Percentiles rank a stretch among this genome's conserved stretches.
Conservation (phyloP, 2,329 filamentous ascomycete species). For the Neopestalotiopsis clavispora region DNA sequence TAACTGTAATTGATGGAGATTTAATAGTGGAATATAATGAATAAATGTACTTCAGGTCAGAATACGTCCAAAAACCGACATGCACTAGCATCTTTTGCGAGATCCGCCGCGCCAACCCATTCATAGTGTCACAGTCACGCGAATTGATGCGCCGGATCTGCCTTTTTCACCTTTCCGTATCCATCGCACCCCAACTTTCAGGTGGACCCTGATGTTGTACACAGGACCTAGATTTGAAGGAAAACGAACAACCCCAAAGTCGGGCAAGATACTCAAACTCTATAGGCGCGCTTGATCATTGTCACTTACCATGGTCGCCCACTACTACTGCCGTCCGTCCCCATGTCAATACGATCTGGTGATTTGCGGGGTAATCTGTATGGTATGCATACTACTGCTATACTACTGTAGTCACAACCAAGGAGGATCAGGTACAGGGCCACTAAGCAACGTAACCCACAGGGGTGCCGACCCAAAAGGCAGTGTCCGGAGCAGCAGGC, state of each 20-base stretch:
- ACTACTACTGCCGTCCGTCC: not conserved
- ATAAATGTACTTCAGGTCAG: too few relatives aligned
- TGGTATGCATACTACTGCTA: not conserved
- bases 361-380: slow-evolving; percentile 10
- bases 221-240: not conserved
- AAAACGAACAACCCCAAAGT: not conserved
- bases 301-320: not conserved
- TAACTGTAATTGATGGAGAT: too few relatives aligned
- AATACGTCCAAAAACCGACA: too few relatives aligned
- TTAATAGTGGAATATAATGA: too few relatives aligned
- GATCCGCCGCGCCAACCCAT: not conserved
- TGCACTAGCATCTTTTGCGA: not conserved
- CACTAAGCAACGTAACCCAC: not conserved
- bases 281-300: slow-evolving; percentile 1
- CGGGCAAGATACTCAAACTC: not conserved
- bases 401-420: not conserved
- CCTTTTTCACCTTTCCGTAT: not conserved
- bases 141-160: not conserved
- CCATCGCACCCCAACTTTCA: not conserved
- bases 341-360: not conserved
- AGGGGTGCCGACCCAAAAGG: not conserved
- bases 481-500: not conserved
- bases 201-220: not conserved
- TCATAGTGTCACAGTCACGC: not conserved
- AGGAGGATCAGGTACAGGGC: not conserved